These are phyloP conservation scores for Pichia sp. DNA, from an alignment of 1,139 yeast genomes.

Conservation along the genomic window DNA sequence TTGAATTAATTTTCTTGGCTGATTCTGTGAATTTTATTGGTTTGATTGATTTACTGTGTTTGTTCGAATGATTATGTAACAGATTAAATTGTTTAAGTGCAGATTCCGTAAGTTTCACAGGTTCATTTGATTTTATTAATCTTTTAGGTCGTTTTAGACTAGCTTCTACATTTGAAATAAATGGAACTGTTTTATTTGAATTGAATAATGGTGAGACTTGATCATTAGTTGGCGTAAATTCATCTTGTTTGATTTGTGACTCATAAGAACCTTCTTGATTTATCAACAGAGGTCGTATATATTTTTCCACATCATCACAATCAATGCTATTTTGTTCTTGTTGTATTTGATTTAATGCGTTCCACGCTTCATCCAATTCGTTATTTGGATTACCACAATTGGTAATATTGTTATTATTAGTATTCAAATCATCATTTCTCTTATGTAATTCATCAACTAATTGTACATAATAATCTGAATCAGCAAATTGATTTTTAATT, in stretches of 20 bases:
- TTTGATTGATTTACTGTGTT: not conserved
- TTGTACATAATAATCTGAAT: conserved; percentile 22
- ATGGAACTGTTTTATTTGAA: not conserved
- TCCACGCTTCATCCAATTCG: conserved; percentile 12
- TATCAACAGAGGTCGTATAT: not conserved
- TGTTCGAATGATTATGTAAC: not conserved
- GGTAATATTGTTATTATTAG: not conserved
- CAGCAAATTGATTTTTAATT: conserved; percentile 10
- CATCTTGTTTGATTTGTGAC: not conserved
- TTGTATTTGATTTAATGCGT: conserved; percentile 10
- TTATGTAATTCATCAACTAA: conserved; percentile 21
- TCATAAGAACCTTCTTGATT: not conserved
- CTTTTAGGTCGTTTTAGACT: conserved; percentile 10
- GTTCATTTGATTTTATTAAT: not conserved
- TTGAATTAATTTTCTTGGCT: not conserved
- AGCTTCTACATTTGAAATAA: not conserved
- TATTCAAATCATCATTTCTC: not conserved
- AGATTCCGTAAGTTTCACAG: conserved; percentile 16
- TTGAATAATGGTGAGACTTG: not conserved
- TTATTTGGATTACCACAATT: not conserved
- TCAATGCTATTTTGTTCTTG: not conserved
- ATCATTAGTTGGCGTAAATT: not conserved
- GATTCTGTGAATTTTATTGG: not conserved
- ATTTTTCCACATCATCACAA: not conserved
- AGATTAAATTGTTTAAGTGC: conserved; percentile 20